phyloP scores from a whole-genome alignment of 768 basidiomycete species.

The Hygrocybe punicea region DNA sequence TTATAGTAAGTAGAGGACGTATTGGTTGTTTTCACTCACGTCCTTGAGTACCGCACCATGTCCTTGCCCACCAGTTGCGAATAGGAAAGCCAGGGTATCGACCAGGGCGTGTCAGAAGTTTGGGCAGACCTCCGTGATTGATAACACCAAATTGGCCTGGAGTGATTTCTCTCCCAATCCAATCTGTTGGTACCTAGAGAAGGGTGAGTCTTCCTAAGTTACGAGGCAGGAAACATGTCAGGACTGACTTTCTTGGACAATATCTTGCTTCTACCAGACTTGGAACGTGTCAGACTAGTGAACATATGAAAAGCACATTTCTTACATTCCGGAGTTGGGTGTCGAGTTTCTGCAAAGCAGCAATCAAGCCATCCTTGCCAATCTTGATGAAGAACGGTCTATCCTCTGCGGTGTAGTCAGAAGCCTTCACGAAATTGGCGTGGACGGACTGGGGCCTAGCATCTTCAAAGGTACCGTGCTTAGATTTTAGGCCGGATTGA shows the following conservation, averaged over 20 bases:
- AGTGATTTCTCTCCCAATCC: constrained; percentile 67
- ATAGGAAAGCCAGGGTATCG: constrained; percentile 75
- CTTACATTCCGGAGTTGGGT: constrained; percentile 52
- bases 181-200: constrained; percentile 53
- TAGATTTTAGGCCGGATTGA: background rate
- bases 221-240: background rate
- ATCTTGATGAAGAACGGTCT: constrained; percentile 72
- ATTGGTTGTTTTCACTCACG: constrained; percentile 41
- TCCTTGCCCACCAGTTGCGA: constrained; percentile 81
- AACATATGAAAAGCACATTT: background rate
- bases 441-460: constrained; percentile 18
- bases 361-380: constrained; percentile 60
- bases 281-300: background rate
- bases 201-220: background rate
- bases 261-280: constrained; percentile 57
- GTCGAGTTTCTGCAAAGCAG: constrained; percentile 69
- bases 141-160: constrained; percentile 74
- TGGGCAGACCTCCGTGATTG: constrained; percentile 79
- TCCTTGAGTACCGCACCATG: constrained; percentile 67
- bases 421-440: constrained; percentile 42
- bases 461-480: constrained; percentile 6
- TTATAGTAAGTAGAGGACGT: background rate
- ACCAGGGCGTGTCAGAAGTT: constrained; percentile 69
- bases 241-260: constrained; percentile 57
- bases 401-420: constrained; percentile 52